Evolutionary conservation across 768 basidiomycete species (phyloP).

Genomic region (Podaxis sp.): DNA sequence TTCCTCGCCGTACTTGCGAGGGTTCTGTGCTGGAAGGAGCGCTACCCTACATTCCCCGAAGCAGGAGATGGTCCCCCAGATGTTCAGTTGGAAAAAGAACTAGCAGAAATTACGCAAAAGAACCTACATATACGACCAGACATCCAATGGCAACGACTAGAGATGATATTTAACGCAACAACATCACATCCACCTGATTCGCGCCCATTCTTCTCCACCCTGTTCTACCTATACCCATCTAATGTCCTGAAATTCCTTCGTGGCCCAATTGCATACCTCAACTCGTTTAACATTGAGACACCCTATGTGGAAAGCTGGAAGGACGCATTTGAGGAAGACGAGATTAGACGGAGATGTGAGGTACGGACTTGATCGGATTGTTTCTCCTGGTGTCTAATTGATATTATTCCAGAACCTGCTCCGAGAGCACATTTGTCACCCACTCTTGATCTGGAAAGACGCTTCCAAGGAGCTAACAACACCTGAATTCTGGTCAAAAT

Average conservation of each 20-base stretch:
- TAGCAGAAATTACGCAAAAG: slow-evolving; percentile 35
- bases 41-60: slow-evolving; percentile 30
- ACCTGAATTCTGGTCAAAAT: slow-evolving; percentile 65
- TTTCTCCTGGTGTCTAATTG: slow-evolving; percentile 3
- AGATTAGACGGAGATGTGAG: slow-evolving; percentile 72
- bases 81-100: slow-evolving; percentile 37
- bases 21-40: slow-evolving; percentile 72
- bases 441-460: slow-evolving; percentile 66
- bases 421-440: slow-evolving; percentile 71
- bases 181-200: slow-evolving; percentile 57
- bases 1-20: slow-evolving; percentile 68
- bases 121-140: slow-evolving; percentile 48
- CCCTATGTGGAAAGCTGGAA: slow-evolving; percentile 75
- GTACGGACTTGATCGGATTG: slow-evolving; percentile 34
- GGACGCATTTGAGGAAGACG: slow-evolving; percentile 61
- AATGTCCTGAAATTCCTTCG: slow-evolving; percentile 82
- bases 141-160: slow-evolving; percentile 67
- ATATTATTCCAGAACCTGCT: slow-evolving; percentile 52
- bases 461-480: slow-evolving; percentile 60
- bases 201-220: slow-evolving; percentile 66
- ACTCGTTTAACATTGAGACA: slow-evolving; percentile 43
- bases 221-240: slow-evolving; percentile 91
- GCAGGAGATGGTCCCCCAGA: slow-evolving; percentile 30
- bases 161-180: slow-evolving; percentile 53
- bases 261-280: slow-evolving; percentile 63